These are phyloP conservation scores for Amaranthus cruentus DNA, from an alignment of 148 eudicot genomes.

Conservation along the genomic window DNA sequence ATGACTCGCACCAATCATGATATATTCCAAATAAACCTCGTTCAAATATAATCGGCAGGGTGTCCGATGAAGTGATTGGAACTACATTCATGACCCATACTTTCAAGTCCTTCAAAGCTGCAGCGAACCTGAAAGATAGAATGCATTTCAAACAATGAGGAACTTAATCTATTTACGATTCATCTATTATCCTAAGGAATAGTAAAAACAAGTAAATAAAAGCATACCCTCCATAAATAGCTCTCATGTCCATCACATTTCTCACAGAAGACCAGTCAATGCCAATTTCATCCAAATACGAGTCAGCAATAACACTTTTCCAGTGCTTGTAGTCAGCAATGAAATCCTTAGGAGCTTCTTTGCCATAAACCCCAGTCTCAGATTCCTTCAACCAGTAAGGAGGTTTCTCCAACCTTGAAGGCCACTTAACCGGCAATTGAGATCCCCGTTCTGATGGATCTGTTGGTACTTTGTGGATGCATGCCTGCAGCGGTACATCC, in stretches of 20 bases:
- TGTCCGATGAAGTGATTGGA: slow-evolving; percentile 51
- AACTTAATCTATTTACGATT: background rate
- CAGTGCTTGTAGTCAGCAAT: slow-evolving; percentile 51
- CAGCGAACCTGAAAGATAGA: slow-evolving; percentile 53
- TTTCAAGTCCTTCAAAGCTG: slow-evolving; percentile 60
- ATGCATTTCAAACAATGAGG: background rate
- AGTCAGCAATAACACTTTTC: slow-evolving; percentile 46
- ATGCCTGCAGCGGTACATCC: slow-evolving; percentile 57
- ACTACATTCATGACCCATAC: slow-evolving; percentile 83
- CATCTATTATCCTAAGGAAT: background rate
- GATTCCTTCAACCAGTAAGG: slow-evolving; percentile 63
- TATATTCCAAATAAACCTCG: slow-evolving; percentile 66
- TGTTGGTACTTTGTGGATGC: slow-evolving; percentile 59
- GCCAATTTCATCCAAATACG: slow-evolving; percentile 65
- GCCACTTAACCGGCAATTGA: slow-evolving; percentile 65
- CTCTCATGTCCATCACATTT: slow-evolving; percentile 82
- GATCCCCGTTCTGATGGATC: slow-evolving; percentile 53
- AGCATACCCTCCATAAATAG: slow-evolving; percentile 74
- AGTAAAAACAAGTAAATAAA: background rate
- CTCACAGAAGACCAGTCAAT: slow-evolving; percentile 61
- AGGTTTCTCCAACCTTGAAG: slow-evolving; percentile 45
- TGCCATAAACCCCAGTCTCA: slow-evolving; percentile 59
- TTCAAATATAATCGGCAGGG: slow-evolving; percentile 60
- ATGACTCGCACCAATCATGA: slow-evolving; percentile 75
- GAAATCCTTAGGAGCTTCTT: slow-evolving; percentile 65